These are phyloP conservation scores for Colletotrichum limetticola DNA, from an alignment of 2,329 filamentous ascomycete species.

Conservation along the genomic window DNA sequence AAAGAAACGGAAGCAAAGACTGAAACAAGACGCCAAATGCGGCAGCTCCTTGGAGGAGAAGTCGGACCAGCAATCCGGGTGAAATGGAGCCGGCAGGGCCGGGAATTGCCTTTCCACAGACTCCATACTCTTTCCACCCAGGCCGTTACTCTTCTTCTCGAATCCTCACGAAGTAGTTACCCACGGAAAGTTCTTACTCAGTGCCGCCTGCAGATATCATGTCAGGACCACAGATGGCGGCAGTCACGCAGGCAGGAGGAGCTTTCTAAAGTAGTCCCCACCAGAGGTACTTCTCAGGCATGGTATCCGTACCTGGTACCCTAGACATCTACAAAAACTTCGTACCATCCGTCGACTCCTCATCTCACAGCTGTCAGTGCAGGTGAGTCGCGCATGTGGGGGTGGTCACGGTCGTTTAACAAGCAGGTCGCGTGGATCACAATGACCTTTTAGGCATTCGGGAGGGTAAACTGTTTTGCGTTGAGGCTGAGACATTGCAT, in stretches of 20 bases:
- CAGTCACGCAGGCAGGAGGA: not conserved
- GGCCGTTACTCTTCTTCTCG: no score
- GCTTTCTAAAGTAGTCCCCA: not conserved
- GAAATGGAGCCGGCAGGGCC: slow-evolving; percentile 20
- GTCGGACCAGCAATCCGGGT: slow-evolving; percentile 22
- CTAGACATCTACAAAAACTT: no score
- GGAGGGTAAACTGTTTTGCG: slow-evolving; percentile 11
- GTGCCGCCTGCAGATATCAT: not conserved
- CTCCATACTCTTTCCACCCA: not conserved
- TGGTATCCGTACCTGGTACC: no score
- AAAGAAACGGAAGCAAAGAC: slow-evolving; percentile 6
- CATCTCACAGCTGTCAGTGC: slow-evolving; percentile 24
- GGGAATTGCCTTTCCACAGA: not conserved
- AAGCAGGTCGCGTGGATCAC: slow-evolving; percentile 15
- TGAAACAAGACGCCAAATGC: slow-evolving; percentile 25
- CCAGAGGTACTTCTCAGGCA: no score
- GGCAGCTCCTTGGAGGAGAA: slow-evolving; percentile 12
- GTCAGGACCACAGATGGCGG: not conserved
- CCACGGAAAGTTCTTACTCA: not conserved
- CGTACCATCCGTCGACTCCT: not conserved
- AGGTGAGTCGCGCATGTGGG: slow-evolving; percentile 21
- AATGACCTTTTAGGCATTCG: slow-evolving; percentile 11
- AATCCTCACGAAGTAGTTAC: no score
- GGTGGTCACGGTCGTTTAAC: slow-evolving; percentile 3
- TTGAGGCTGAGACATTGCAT: slow-evolving; percentile 24